Percentiles rank a stretch among this genome's conserved stretches.
These are phyloP conservation scores for Fraxinus pennsylvanica DNA, from an alignment of 257 asterid genomes.

Conservation along the genomic window DNA sequence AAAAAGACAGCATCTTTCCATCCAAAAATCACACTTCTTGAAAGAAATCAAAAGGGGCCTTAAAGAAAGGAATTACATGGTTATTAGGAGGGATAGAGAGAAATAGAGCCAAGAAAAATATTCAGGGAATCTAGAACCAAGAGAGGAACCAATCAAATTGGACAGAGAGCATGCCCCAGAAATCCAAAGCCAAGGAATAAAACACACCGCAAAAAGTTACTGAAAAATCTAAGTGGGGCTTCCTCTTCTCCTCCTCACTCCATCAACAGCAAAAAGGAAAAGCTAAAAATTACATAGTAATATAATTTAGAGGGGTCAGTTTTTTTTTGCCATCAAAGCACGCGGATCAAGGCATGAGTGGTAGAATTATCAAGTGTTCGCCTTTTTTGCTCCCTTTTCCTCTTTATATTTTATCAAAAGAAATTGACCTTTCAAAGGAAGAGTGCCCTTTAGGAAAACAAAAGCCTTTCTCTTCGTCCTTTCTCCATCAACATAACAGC, in stretches of 20 bases:
- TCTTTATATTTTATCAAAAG: constrained; percentile 44
- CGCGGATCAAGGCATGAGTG: constrained; percentile 85
- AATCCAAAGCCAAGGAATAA: constrained; percentile 68
- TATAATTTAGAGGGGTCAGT: constrained; percentile 46
- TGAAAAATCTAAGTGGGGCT: constrained; percentile 61
- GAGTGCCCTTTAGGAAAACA: constrained; percentile 42
- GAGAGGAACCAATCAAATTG: constrained; percentile 51
- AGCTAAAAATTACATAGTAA: constrained; percentile 18
- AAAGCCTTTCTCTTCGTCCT: constrained; percentile 42
- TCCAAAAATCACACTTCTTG: constrained; percentile 20
- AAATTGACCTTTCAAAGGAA: constrained; percentile 76
- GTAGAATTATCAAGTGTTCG: constrained; percentile 56
- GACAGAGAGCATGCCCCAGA: constrained; percentile 31
- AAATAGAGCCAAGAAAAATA: constrained; percentile 31
- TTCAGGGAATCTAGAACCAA: constrained; percentile 54
- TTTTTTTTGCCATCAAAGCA: constrained; percentile 64
- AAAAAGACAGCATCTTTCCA: constrained; percentile 26
- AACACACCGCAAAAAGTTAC: constrained; percentile 64
- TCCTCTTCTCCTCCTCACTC: constrained; percentile 35
- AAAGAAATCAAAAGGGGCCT: constrained; percentile 18
- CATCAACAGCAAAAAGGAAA: constrained; percentile 45
- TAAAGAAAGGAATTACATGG: constrained; percentile 20
- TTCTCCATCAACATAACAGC: constrained; percentile 39
- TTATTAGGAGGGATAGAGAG: constrained; percentile 28
- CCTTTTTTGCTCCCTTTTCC: constrained; percentile 26